Evolutionary conservation across 164 flowering plant genomes (phyloP), one percentile per base, ranked within the genome.

Genomic region (Chloranthus sessilifolius): DNA sequence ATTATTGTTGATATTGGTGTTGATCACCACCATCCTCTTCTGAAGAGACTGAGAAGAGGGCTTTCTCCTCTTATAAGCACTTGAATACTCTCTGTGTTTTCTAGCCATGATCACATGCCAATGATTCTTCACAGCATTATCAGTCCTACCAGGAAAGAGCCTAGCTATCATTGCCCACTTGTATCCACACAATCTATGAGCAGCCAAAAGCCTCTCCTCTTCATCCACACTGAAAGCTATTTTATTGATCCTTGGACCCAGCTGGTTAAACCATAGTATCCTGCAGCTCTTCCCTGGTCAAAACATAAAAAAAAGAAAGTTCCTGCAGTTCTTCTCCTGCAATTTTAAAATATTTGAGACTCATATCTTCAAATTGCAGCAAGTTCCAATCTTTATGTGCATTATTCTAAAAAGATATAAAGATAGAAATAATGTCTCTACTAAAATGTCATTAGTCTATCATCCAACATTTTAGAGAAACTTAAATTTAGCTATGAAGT

Each of bases 61-160:
- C 47, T 63, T 75, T 48, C 79, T 76, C 51, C 71, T 69, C 41
- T 66, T 67, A 45, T 64, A 67, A 51, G 69, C 59, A 59, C 54
- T 66, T 19, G 73, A 66, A 28, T 74, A 68, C 42, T 75, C 77
- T 50, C 88, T 74, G 30, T 70, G 76, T 38, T 61, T 79, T 41
- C 88, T 75, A 0, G 95, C 85, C 81, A 75, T 76, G 60, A 85
- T 71, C 34, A 85, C 95, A 63, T 85, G 90, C 85, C 85, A 85
- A 41, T 85, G 90, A 42, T 82, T 86, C 74, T 83, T 86, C 10
- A 83, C 81, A 6, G 95, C 88, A 63, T 86, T 86, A 56, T 86
- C 95, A 39, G 95, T 83, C 38, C 95, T 67, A 0, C 90, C 95
- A 15, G 85, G 82, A 48, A 80, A 83, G 2, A 83, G 72, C 62